These are phyloP conservation scores for Cupressus sempervirens DNA, from an alignment of 75 land plant species.

Conservation along the genomic window DNA sequence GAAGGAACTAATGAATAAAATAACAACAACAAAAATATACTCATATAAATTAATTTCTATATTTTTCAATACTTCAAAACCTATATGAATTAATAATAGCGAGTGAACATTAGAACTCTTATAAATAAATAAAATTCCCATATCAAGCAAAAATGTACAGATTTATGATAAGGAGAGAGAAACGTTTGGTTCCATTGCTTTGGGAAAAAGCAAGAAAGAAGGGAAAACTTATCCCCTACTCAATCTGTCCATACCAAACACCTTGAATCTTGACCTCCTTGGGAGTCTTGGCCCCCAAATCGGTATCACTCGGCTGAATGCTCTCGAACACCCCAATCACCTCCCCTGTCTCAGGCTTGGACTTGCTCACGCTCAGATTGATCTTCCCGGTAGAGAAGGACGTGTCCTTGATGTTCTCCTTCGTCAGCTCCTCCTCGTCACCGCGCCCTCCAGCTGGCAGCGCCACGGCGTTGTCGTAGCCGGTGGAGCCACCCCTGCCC, in stretches of 20 bases:
- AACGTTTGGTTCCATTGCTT: neutral
- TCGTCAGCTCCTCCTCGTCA: conserved; percentile 70
- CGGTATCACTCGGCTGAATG: conserved; percentile 95
- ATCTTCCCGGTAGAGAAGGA: conserved; percentile 64
- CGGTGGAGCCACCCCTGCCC: conserved; percentile 92
- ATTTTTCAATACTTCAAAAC: no score
- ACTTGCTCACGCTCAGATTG: conserved; percentile 68
- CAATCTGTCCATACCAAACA: conserved; percentile 91
- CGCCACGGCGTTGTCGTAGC: conserved; percentile 48
- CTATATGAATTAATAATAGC: no score
- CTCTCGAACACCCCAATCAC: conserved; percentile 95
- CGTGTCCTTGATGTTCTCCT: conserved; percentile 86
- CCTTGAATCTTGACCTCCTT: conserved; percentile 98
- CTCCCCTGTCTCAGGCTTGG: conserved; percentile 80
- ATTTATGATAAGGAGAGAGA: neutral
- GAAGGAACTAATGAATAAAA: no score
- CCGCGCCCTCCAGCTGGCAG: conserved; percentile 50
- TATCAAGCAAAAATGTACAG: neutral
- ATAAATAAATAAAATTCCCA: neutral
- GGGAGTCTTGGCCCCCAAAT: conserved; percentile 86
- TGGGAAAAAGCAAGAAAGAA: neutral
- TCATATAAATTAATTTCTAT: no score
- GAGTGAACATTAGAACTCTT: neutral
- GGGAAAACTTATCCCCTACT: conserved; percentile 13
- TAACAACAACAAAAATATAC: no score